Conservation (phyloP, 2,329 filamentous ascomycete genomes). For the Cyanodermella asteris region DNA sequence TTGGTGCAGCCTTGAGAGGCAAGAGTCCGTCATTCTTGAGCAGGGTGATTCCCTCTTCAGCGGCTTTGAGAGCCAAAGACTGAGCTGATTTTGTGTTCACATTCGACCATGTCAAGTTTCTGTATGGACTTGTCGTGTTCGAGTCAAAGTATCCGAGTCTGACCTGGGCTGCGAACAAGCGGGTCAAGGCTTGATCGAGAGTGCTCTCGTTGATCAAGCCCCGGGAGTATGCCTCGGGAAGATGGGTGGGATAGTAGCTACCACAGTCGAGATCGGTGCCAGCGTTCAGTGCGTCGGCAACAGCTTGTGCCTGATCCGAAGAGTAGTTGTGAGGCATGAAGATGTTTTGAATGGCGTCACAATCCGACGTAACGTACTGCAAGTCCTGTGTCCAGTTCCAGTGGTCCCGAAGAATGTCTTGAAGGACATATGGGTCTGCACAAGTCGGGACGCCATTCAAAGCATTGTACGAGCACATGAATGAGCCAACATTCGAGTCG, state of each 20-base stretch:
- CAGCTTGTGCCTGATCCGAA: slow-evolving; percentile 22
- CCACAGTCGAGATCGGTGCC: slow-evolving; percentile 34
- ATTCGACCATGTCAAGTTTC: slow-evolving; percentile 30
- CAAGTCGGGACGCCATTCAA: slow-evolving; percentile 46
- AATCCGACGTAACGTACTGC: slow-evolving; percentile 44
- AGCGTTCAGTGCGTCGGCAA: slow-evolving; percentile 26
- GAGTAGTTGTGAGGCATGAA: slow-evolving; percentile 32
- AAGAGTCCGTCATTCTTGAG: slow-evolving; percentile 31
- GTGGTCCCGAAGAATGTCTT: slow-evolving; percentile 40
- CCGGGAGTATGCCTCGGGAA: slow-evolving; percentile 21
- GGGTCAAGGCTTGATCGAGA: slow-evolving; percentile 24
- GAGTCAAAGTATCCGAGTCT: slow-evolving; percentile 30
- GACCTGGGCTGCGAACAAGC: slow-evolving; percentile 28
- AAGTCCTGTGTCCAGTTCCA: slow-evolving; percentile 41
- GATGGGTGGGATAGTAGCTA: slow-evolving; percentile 23
- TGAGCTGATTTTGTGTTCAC: slow-evolving; percentile 33
- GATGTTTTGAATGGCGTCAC: slow-evolving; percentile 39
- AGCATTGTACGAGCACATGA: slow-evolving; percentile 43
- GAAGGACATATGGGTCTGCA: slow-evolving; percentile 38
- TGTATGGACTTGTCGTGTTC: slow-evolving; percentile 20
- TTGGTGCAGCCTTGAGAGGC: slow-evolving; percentile 19
- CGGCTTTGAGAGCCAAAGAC: slow-evolving; percentile 32
- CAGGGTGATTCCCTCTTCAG: slow-evolving; percentile 24
- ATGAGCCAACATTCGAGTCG: slow-evolving; percentile 32
- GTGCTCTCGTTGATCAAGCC: slow-evolving; percentile 23